Base-by-base conservation (phyloP, 129 eudicot species). In the Kitagawia praeruptora region DNA sequence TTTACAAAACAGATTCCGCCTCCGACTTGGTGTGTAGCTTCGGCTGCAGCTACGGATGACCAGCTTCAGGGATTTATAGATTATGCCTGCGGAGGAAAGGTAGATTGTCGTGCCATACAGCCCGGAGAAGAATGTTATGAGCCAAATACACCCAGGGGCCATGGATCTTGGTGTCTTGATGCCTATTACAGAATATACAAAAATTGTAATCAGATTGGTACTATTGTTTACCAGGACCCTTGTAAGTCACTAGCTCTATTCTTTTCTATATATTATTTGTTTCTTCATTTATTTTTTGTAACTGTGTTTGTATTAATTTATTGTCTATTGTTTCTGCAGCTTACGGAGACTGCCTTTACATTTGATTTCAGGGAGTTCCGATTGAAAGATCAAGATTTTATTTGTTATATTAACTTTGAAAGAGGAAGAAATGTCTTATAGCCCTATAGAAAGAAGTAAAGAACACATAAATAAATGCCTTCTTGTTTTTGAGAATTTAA, bases 331-430 rank as follows among this genome's bases (percentile, higher is more conserved):
- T 19, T 58, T 8, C 2, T 64, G 72, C 72, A 66, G 72, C 72
- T 66, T 66, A 66, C 5, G 72, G 72, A 66, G 72, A 66, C 19
- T 66, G 72, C 9, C 72, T 66, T 66, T 66, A 66, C 72, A 66
- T 66, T 5, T 66, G 31, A 14, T 66, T 28, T n/a, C 67, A 9
- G 14, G 31, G 31, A 58, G 67, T n/a, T 58, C 34, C n/a, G 31
- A 23, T 58, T 3, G n/a, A n/a, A 58, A 58, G 14, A 58, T 14
- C 23, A 8, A n/a, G 34, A n/a, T 31, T 5, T 58, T 58, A 19
- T 6, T 21, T 54, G 11, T 54, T 21, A 19, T 0, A 21, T 21
- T 6, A 6, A 21, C 12, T 54, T 49, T 49, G 56, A 14, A 49
- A 12, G 16, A 49, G 23, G 23, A 49, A 49, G 56, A 49, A 49